Base-by-base conservation (phyloP, 768 basidiomycete species). In the Hypholoma fasciculare region DNA sequence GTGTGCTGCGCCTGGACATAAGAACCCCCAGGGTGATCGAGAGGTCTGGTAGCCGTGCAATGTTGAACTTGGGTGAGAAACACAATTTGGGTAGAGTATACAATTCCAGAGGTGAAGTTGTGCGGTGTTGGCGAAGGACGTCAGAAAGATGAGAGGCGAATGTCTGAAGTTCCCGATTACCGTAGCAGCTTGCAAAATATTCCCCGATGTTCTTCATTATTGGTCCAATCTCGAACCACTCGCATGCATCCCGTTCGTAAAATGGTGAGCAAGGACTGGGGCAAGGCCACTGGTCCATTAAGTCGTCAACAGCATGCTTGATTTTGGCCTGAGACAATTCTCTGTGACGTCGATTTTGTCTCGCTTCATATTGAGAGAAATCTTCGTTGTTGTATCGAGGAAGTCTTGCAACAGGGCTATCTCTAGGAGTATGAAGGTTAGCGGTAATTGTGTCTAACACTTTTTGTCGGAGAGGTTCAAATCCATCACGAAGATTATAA, bases 251-350 rank as follows among this genome's bases (percentile, higher is more conserved):
- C 7, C 1, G 38, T 16, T 23, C 26, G 7, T 17, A 4, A 37
- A 61, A 55, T 7, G 56, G 49, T 3, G 57, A 44, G 3, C 3
- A 19, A 11, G 57, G 52, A 39, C 11, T 34, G 26, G 12, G 23
- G 9, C n/a, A 40, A 4, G 61, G 67, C 66, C 67, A 67, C 38
- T 69, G 62, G 9, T 17, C 37, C 50, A 65, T 39, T 11, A 71
- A 46, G 14, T 37, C 3, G n/a, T 54, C 48, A n/a, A 55, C 53
- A 11, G 40, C 48, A 23, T 23, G 23, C 23, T 23, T 23, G 23
- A 23, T 23, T 23, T 23, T 23, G 23, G 23, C 23, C 23, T 23
- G 23, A 23, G 23, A 23, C 7, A 23, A 13, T 5, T 58, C 14
- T 27, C 46, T 40, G 53, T 30, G 48, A 13, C 13, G 19, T 19